These are phyloP conservation scores for Prunus davidiana DNA, from an alignment of 306 rosid genomes.

Conservation along the genomic window DNA sequence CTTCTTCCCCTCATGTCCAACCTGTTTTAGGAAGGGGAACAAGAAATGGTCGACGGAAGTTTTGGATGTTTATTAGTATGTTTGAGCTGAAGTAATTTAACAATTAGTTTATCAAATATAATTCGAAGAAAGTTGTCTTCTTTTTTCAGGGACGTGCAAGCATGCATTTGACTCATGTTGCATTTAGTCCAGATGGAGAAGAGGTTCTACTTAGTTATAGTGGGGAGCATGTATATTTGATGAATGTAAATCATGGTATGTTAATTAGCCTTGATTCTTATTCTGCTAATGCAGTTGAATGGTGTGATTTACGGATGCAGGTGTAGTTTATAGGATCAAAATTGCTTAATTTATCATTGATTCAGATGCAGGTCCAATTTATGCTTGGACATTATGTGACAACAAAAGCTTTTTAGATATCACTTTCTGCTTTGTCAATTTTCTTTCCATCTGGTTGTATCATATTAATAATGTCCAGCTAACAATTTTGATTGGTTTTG, in stretches of 20 bases:
- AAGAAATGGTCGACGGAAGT: neutral
- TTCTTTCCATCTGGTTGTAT: constrained; percentile 7
- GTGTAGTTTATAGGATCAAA: constrained; percentile 7
- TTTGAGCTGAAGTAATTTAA: neutral
- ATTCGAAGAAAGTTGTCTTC: neutral
- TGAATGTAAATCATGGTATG: constrained; percentile 81
- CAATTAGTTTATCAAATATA: neutral
- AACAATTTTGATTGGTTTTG: constrained; percentile 7
- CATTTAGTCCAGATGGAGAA: constrained; percentile 90
- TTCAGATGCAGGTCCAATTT: constrained; percentile 14
- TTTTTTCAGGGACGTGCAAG: constrained; percentile 67
- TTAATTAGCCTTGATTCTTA: constrained; percentile 6
- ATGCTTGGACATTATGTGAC: neutral
- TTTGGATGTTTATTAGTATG: neutral
- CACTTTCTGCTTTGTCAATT: constrained; percentile 13
- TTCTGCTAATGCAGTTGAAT: constrained; percentile 17
- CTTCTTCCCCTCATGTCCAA: neutral
- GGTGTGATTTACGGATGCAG: neutral
- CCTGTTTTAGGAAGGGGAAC: neutral
- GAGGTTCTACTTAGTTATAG: constrained; percentile 98
- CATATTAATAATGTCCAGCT: neutral
- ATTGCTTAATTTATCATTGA: constrained; percentile 23
- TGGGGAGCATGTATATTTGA: constrained; percentile 93
- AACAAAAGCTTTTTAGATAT: neutral
- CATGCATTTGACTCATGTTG: constrained; percentile 88